Conservation (phyloP, 1,284 basidiomycete species). For the Chondrostereum purpureum region DNA sequence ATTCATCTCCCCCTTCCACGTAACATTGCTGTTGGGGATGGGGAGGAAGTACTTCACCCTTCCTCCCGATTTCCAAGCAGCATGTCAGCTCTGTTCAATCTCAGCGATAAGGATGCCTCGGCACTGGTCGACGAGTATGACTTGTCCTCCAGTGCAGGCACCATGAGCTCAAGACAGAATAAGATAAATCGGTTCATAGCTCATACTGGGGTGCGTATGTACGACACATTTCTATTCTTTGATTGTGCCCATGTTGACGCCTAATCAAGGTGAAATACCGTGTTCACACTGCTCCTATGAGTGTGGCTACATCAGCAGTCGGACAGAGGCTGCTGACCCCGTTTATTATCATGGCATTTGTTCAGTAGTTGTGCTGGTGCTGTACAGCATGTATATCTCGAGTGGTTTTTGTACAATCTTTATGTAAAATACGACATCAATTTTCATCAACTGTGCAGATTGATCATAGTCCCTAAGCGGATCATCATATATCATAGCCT, state of each 20-base stretch:
- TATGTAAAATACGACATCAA: no score
- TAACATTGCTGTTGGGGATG: not conserved
- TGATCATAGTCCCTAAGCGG: no score
- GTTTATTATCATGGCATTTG: no score
- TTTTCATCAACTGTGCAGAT: no score
- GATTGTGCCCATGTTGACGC: not conserved
- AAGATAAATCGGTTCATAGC: constrained; percentile 39
- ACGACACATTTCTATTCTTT: constrained; percentile 1
- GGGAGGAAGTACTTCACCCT: not conserved
- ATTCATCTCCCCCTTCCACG: not conserved
- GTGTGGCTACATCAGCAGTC: constrained; percentile 5
- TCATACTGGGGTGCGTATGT: constrained; percentile 38
- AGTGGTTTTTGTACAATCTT: no score
- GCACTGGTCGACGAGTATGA: constrained; percentile 37
- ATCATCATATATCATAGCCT: no score
- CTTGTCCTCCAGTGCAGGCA: no score
- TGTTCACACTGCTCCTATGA: constrained; percentile 1
- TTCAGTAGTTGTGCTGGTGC: no score
- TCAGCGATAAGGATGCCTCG: constrained; percentile 32
- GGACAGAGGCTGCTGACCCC: not conserved
- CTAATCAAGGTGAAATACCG: constrained; percentile 5
- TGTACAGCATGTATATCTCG: no score
- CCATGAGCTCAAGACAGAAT: constrained; percentile 26
- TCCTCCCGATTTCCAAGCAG: constrained; percentile 15
- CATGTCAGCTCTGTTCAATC: constrained; percentile 31